Conservation (phyloP, 495 filamentous ascomycete species). For the Neurospora tetraspora region DNA sequence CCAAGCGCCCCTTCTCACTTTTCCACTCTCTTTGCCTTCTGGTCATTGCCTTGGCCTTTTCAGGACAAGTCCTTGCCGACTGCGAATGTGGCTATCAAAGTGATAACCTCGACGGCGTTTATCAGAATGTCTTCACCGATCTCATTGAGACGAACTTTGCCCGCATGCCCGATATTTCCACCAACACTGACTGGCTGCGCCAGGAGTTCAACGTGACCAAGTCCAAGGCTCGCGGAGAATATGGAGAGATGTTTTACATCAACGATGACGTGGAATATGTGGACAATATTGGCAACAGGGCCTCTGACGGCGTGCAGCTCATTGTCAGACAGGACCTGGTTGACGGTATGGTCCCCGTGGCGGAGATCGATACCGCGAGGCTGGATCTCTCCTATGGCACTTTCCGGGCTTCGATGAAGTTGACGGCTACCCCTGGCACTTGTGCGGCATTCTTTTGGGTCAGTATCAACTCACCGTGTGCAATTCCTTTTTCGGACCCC, state of each 20-base stretch:
- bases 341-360: constrained; percentile 45
- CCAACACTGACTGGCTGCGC: constrained; percentile 47
- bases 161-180: constrained; percentile 35
- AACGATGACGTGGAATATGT: constrained; percentile 45
- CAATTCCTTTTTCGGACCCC: neutral
- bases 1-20: neutral
- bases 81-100: constrained; percentile 64
- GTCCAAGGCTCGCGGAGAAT: constrained; percentile 45
- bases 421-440: constrained; percentile 48
- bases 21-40: constrained; percentile 6
- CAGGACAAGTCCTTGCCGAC: constrained; percentile 25
- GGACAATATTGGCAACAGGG: neutral
- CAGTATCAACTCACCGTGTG: constrained; percentile 7
- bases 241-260: constrained; percentile 49
- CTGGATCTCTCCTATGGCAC: constrained; percentile 55
- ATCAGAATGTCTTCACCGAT: constrained; percentile 50
- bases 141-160: constrained; percentile 60
- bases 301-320: constrained; percentile 41
- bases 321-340: constrained; percentile 40
- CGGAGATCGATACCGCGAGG: constrained; percentile 48
- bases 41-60: constrained; percentile 8
- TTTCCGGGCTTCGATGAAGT: constrained; percentile 56
- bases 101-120: constrained; percentile 23
- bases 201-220: constrained; percentile 55
- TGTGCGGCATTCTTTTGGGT: constrained; percentile 77